Evolutionary conservation across 2,329 filamentous ascomycete genomes (phyloP), one percentile per base, ranked within the genome.

Genomic region (Chlorencoelia australis): DNA sequence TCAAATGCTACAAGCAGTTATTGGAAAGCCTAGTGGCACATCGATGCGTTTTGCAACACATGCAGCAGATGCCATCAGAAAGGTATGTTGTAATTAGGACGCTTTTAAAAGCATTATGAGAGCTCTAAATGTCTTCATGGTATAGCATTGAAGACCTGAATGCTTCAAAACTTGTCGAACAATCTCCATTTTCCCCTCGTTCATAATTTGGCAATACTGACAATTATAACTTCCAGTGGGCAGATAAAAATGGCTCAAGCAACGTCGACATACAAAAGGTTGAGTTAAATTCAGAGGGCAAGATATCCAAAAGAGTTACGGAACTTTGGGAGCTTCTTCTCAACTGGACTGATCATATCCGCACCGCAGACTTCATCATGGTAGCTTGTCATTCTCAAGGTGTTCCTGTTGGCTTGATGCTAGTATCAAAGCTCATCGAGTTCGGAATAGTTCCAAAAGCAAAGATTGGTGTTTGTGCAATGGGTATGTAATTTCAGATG

Each of bases 321-420:
- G 83, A 93, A 25, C 64, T 98, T 5, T 98, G 91, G 91, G 94
- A 89, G 59, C 68, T 96, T 7, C 68, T 98, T 37, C 68, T 95
- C 18, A 95, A 95, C 58, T 94, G 87, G 85, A 84, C 95, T 46
- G 86, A 94, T 24, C 80, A 89, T 45, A 82, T 98, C 20, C 78
- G 84, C 34, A 73, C 73, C 35, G 88, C 91, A 0, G 91, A 98
- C 59, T 79, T 96, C 43, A 79, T 98, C 27, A 61, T 98, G 25
- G 66, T 98, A n/a, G 86, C 86, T 3, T 94, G 87, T 42, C 91
- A 98, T 58, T 94, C 86, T 3, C 91, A 98, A 59, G 91, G 91
- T 15, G 91, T 96, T 0, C 91, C 91, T 0, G 91, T 98, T 1
- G 81, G 83, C 5, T 73, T 94, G 41, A 95, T 95, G 78, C 68